Base-by-base conservation (phyloP, 306 rosid species). In the Urtica urens region DNA sequence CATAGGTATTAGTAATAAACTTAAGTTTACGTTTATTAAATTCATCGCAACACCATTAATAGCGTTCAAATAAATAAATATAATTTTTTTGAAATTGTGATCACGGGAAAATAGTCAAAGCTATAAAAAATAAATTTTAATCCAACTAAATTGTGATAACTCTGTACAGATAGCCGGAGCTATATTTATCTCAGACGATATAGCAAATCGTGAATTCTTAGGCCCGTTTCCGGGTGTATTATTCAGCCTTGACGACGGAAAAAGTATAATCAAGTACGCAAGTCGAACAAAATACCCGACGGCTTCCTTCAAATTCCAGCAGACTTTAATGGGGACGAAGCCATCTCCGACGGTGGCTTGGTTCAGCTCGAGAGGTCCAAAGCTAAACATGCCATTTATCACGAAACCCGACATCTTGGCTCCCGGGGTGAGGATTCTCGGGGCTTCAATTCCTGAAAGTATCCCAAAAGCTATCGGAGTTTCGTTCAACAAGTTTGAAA, bases 331-430 rank as follows among this genome's bases (percentile, higher is more conserved):
- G 2, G 74, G 71, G 13, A 41, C 26, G 24, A 59, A 51, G 58
- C 62, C 65, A 22, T 60, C 79, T 59, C 69, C 72, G 10, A 43
- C 40, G 33, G 69, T 45, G 10, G 51, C 79, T 0, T 1, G 0
- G 16, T 68, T 65, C 58, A 30, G 49, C 42, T 51, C 69, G 51
- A 68, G 79, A 60, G 79, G 79, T 28, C 72, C 72, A 11, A 67
- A 68, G 39, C 51, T 54, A 35, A 46, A 51, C 42, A 55, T 12
- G 11, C 55, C 49, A 8, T 30, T 53, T 10, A 29, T 73, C 20
- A 55, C n/a, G 48, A 40, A 55, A 14, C 60, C 49, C 5, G 49
- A 55, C 29, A 10, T 53, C 3, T 37, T 53, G 46, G 75, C 75
- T n/a, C 75, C 70, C 1, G 70, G 72, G 0, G 26, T 52, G 1